Evolutionary conservation across 768 basidiomycete genomes (phyloP).

Genomic region (Trametes cubensis): DNA sequence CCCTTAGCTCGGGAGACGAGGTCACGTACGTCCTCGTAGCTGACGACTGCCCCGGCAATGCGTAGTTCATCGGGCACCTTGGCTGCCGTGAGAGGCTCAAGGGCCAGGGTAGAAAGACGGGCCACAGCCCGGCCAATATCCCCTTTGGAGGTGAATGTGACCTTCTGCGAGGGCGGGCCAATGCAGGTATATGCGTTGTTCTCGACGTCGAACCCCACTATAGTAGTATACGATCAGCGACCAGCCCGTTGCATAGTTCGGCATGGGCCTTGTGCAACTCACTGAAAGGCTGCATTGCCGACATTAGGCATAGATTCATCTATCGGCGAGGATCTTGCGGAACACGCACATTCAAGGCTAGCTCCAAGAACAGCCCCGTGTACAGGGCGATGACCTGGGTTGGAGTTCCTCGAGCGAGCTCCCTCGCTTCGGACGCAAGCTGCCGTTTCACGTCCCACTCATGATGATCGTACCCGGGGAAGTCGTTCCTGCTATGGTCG

Average conservation of each 20-base stretch:
- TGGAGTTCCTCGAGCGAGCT: constrained; percentile 2
- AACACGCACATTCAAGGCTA: not conserved
- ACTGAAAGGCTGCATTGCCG: not conserved
- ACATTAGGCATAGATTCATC: not conserved
- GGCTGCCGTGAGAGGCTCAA: constrained; percentile 1
- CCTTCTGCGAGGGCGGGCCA: constrained; percentile 17
- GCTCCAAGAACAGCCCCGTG: constrained; percentile 25
- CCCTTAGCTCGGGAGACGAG: constrained; percentile 7
- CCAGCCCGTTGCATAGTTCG: no score
- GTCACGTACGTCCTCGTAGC: constrained; percentile 9
- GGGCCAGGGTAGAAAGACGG: constrained; percentile 22
- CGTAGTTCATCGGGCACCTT: constrained; percentile 25
- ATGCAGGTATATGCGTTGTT: constrained; percentile 19
- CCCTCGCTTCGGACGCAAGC: constrained; percentile 8
- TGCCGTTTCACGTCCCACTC: constrained; percentile 18
- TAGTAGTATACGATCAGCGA: not conserved
- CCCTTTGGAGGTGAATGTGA: constrained; percentile 22
- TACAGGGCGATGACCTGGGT: constrained; percentile 28
- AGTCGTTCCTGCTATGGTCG: constrained; percentile 25
- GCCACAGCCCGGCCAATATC: constrained; percentile 25
- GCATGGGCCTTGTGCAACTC: not conserved
- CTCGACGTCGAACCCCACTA: constrained; percentile 29
- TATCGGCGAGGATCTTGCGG: not conserved
- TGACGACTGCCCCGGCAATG: constrained; percentile 16
- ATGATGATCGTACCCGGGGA: constrained; percentile 20